Conservation (phyloP, 495 filamentous ascomycete species). For the Neurospora tetrasperma region DNA sequence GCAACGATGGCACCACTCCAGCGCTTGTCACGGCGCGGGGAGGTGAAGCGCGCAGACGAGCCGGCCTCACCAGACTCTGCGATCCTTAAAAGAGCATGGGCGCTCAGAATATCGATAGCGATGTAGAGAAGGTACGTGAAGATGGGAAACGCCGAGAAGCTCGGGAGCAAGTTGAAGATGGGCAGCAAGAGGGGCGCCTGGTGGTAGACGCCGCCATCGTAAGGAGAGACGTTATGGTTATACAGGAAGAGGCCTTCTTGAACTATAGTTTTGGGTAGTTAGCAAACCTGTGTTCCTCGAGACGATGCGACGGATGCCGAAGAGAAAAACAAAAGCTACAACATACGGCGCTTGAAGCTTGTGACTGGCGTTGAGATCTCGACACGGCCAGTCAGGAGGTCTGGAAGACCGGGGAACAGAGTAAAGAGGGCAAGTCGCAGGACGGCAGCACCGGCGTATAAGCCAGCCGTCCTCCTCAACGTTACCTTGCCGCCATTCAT, state of each 20-base stretch:
- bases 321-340: not conserved
- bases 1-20: slow-evolving; percentile 71
- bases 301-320: not conserved
- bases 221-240: slow-evolving; percentile 90
- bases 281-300: not conserved
- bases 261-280: slow-evolving; percentile 47
- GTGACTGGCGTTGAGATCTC: slow-evolving; percentile 95
- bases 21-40: slow-evolving; percentile 62
- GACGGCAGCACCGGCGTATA: slow-evolving; percentile 67
- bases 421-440: slow-evolving; percentile 73
- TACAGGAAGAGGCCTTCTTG: slow-evolving; percentile 96
- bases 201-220: slow-evolving; percentile 95
- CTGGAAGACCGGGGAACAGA: slow-evolving; percentile 73
- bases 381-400: slow-evolving; percentile 79
- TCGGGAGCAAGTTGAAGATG: slow-evolving; percentile 78
- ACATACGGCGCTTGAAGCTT: slow-evolving; percentile 91
- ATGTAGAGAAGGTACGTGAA: slow-evolving; percentile 75
- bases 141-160: slow-evolving; percentile 50
- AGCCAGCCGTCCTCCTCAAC: slow-evolving; percentile 52
- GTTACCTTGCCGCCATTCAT: slow-evolving; percentile 38
- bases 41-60: slow-evolving; percentile 61
- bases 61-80: slow-evolving; percentile 72
- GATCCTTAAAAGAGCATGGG: slow-evolving; percentile 71
- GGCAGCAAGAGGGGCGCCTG: slow-evolving; percentile 91
- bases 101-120: slow-evolving; percentile 70